A percentile compares a stretch with the other conserved stretches of the same genome.
Conservation (phyloP, 2,329 filamentous ascomycete species). For the Ilyonectria destructans region DNA sequence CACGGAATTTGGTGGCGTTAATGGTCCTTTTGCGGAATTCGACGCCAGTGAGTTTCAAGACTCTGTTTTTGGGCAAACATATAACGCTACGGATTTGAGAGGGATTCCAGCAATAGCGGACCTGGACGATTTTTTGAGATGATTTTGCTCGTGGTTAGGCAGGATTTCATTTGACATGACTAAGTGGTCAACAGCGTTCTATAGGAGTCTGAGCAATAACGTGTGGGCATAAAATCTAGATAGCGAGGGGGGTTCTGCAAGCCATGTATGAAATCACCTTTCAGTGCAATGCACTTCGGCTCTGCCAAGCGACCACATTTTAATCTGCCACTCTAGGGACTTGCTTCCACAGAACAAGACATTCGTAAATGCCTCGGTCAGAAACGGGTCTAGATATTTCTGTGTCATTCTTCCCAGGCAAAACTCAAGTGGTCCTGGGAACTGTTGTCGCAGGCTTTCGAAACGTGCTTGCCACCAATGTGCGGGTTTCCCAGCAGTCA, state of each 20-base stretch:
- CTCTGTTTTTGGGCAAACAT: neutral
- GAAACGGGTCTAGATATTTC: slow-evolving; percentile 6
- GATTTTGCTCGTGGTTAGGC: neutral
- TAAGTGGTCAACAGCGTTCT: too few relatives aligned
- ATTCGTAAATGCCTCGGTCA: neutral
- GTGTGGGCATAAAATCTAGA: too few relatives aligned
- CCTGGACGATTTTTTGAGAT: slow-evolving; percentile 16
- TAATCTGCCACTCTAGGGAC: slow-evolving; percentile 46
- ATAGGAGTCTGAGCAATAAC: too few relatives aligned
- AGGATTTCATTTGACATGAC: neutral
- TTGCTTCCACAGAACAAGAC: slow-evolving; percentile 47
- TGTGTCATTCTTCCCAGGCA: slow-evolving; percentile 26
- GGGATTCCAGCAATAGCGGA: slow-evolving; percentile 5
- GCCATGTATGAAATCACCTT: neutral
- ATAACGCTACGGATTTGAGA: neutral
- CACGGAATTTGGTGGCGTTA: neutral
- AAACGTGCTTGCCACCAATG: slow-evolving; percentile 31
- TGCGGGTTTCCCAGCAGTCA: slow-evolving; percentile 25
- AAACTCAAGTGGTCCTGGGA: slow-evolving; percentile 14
- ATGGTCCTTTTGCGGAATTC: slow-evolving; percentile 29
- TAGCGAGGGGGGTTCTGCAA: too few relatives aligned
- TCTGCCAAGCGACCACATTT: slow-evolving; percentile 40
- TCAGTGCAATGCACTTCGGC: slow-evolving; percentile 16
- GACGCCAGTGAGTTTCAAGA: slow-evolving; percentile 1
- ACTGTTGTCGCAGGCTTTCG: neutral